Percentiles rank a stretch among this genome's conserved stretches.
These are phyloP conservation scores for Suillus luteus DNA, from an alignment of 768 basidiomycete genomes.

Conservation along the genomic window DNA sequence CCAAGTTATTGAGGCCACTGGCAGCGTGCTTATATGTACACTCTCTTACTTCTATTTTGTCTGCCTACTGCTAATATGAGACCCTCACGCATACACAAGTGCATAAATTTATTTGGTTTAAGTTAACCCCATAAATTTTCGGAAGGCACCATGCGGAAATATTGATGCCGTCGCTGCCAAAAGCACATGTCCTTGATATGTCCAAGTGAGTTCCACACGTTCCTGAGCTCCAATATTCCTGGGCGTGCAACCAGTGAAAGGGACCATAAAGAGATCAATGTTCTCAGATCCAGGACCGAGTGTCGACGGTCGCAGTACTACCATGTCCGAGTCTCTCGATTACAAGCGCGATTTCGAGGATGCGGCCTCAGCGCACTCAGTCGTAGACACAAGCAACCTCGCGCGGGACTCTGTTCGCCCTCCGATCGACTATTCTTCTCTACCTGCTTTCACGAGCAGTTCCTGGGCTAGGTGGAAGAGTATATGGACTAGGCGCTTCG, in stretches of 20 bases:
- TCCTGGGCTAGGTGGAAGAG: conserved; percentile 64
- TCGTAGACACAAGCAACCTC: conserved; percentile 4
- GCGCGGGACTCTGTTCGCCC: conserved; percentile 41
- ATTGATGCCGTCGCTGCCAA: conserved; percentile 14
- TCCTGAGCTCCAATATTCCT: conserved; percentile 2
- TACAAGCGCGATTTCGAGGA: conserved; percentile 28
- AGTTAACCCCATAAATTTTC: not conserved
- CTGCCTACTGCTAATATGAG: not conserved
- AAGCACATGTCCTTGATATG: conserved; percentile 11
- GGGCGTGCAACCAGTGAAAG: not conserved
- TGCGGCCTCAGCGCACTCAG: not conserved
- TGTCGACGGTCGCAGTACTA: not conserved
- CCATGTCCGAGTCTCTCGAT: conserved; percentile 26
- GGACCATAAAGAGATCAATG: not conserved
- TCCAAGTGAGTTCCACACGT: conserved; percentile 11
- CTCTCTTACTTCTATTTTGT: not conserved
- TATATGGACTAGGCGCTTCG: conserved; percentile 77
- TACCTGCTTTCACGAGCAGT: conserved; percentile 51
- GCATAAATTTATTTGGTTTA: not conserved
- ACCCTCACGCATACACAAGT: not conserved
- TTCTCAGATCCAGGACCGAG: not conserved
- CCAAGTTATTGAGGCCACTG: not conserved
- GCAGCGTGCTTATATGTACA: not conserved
- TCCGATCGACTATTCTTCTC: conserved; percentile 67
- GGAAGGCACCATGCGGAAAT: not conserved